phyloP scores from a whole-genome alignment of 139 green algal species.

The Chlamydomonas schloesseri region DNA sequence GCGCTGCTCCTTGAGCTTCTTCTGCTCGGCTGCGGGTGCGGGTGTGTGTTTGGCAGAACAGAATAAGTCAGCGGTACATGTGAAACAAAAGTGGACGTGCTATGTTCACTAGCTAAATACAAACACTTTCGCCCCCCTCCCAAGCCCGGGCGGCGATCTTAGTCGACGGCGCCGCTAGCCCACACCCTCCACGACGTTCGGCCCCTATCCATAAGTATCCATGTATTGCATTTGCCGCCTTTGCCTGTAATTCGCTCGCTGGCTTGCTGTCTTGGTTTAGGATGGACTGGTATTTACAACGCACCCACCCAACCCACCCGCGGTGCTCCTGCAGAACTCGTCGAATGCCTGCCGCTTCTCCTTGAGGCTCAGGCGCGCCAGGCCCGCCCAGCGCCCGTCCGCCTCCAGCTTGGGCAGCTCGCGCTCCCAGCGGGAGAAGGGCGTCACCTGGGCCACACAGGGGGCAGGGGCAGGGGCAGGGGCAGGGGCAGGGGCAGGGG shows the following conservation, averaged over 20 bases:
- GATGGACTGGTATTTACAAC: no score
- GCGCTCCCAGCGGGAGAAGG: conserved; percentile 77
- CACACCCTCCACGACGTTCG: no score
- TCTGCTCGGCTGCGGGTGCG: conserved; percentile 29
- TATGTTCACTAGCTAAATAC: no score
- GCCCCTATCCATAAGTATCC: no score
- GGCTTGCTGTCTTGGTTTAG: no score
- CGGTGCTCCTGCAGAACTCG: conserved; percentile 77
- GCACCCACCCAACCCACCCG: neutral
- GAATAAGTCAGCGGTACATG: neutral
- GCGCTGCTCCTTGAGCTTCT: conserved; percentile 37
- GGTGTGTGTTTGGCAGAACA: neutral
- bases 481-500: neutral
- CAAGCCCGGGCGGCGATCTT: no score
- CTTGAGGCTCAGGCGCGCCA: conserved; percentile 57
- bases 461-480: neutral
- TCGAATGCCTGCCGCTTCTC: conserved; percentile 82
- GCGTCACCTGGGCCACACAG: conserved; percentile 59
- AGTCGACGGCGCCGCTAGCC: no score
- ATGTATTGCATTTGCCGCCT: no score
- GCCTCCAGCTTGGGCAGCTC: conserved; percentile 80
- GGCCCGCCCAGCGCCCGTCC: conserved; percentile 72
- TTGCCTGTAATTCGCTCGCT: no score
- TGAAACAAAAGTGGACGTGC: no score
- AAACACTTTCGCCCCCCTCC: no score